Base-by-base conservation (phyloP, 768 basidiomycete genomes). In the Lyophyllum atratum region DNA sequence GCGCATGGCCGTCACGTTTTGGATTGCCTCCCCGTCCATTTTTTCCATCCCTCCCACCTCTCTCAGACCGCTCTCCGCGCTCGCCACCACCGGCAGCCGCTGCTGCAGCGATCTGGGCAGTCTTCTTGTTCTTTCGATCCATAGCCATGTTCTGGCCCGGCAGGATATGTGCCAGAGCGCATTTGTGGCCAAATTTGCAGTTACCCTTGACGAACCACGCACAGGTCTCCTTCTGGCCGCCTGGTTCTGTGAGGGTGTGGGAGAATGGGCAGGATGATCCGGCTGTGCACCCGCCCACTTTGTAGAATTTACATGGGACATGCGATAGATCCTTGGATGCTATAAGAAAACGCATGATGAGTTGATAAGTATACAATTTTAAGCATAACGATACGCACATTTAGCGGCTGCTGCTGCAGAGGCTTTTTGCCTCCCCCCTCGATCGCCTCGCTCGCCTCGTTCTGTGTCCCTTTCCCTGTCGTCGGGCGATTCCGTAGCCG, bases 261-360 rank as follows among this genome's bases (percentile, higher is more conserved):
- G 94, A 95, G 82, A 98, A 98, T n/a, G 93, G 93, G 71, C 96
- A 98, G 2, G 91, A 89, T 3, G 92, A 77, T 31, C 95, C 95
- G 10, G 95, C 95, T 4, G 95, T 96, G 73, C 95, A 98, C 12
- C 87, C 89, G 31, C 95, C 93, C 61, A 92, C 90, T 68, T 90
- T 92, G 85, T 87, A 97, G 83, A 98, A 98, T 76, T 96, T 92
- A 79, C 96, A 98, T 1, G 95, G 95, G 14, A 98, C 96, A 80
- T 97, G 95, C 2, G 92, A 92, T 54, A 98, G 82, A 70, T 94
- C 92, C 72, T 93, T 93, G 49, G 87, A 89, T 9, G 60, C 59
- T 57, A 47, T 11, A 50, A 53, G 48, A 31, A 28, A 52, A 58
- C 40, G 42, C 34, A 62, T 49, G 14, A 2, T 8, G 34, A 26